Conservation (phyloP, 805 yeast genomes). For the Cyberlindnera misumaiensis region DNA sequence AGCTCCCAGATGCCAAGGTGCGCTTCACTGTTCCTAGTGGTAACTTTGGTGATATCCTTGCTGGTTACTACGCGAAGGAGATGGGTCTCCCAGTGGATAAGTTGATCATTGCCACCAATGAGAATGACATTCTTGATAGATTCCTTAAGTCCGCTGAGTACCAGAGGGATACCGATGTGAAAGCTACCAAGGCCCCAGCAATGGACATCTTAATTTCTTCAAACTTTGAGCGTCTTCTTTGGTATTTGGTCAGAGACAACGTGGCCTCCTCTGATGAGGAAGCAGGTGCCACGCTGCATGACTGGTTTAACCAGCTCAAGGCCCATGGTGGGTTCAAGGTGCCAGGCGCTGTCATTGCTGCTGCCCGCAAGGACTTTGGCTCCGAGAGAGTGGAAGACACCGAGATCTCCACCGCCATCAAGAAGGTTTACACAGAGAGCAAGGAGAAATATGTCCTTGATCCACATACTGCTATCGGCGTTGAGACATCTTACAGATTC, state of each 20-base stretch:
- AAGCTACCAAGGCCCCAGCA: conserved; percentile 92
- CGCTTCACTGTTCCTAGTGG: conserved; percentile 96
- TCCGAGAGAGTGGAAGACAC: conserved; percentile 76
- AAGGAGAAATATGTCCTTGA: conserved; percentile 73
- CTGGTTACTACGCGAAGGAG: conserved; percentile 89
- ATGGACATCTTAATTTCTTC: conserved; percentile 97
- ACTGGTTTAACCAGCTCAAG: conserved; percentile 78
- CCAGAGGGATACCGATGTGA: conserved; percentile 68
- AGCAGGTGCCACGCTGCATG: conserved; percentile 67
- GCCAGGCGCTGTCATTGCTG: conserved; percentile 52
- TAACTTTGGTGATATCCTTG: conserved; percentile 96
- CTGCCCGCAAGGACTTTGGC: conserved; percentile 64
- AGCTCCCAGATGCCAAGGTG: conserved; percentile 36
- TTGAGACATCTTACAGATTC: conserved; percentile 64
- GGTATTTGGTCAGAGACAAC: conserved; percentile 84
- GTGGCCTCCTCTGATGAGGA: conserved; percentile 42
- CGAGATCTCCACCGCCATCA: conserved; percentile 77
- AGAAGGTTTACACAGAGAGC: conserved; percentile 51
- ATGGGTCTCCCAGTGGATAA: conserved; percentile 92
- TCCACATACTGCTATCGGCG: conserved; percentile 96
- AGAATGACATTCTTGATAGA: conserved; percentile 90
- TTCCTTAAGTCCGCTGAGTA: conserved; percentile 83
- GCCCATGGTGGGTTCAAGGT: conserved; percentile 70
- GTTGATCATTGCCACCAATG: conserved; percentile 91
- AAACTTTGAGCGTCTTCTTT: conserved; percentile 91